Percentiles rank a stretch among this genome's conserved stretches.
phyloP scores from a whole-genome alignment of 352 stramenopile genomes.

The Plasmopara viticola region DNA sequence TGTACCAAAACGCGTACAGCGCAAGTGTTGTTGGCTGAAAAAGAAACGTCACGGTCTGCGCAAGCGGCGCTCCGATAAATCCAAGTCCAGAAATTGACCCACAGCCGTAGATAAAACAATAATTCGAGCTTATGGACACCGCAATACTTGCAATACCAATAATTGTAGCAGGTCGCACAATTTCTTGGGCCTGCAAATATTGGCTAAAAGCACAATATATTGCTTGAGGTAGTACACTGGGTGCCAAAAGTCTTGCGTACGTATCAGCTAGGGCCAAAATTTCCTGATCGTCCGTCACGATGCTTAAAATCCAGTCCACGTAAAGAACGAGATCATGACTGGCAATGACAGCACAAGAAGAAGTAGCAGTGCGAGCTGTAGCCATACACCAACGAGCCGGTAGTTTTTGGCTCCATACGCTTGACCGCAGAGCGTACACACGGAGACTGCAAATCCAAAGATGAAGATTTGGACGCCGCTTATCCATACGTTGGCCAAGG shows the following conservation, averaged over 20 bases:
- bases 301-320: slow-evolving; percentile 57
- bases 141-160: slow-evolving; percentile 61
- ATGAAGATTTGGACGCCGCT: slow-evolving; percentile 75
- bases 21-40: slow-evolving; percentile 70
- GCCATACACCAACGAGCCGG: slow-evolving; percentile 68
- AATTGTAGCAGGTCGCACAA: slow-evolving; percentile 72
- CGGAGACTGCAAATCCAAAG: slow-evolving; percentile 71
- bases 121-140: slow-evolving; percentile 66
- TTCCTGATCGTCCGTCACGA: slow-evolving; percentile 55
- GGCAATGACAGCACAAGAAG: slow-evolving; percentile 60
- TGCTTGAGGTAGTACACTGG: slow-evolving; percentile 60
- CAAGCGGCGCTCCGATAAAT: slow-evolving; percentile 72
- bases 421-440: slow-evolving; percentile 75
- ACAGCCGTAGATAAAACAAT: slow-evolving; percentile 75
- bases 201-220: slow-evolving; percentile 70
- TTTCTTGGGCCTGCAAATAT: slow-evolving; percentile 77
- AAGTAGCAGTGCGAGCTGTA: slow-evolving; percentile 70
- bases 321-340: slow-evolving; percentile 81
- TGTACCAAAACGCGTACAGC: slow-evolving; percentile 75
- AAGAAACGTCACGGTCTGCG: slow-evolving; percentile 55
- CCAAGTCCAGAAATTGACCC: slow-evolving; percentile 25
- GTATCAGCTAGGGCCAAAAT: slow-evolving; percentile 58
- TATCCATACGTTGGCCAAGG: slow-evolving; percentile 74
- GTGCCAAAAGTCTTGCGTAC: slow-evolving; percentile 52
- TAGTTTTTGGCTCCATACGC: slow-evolving; percentile 78